Conservation (phyloP, 2,329 filamentous ascomycete species). For the Apiospora koreana region DNA sequence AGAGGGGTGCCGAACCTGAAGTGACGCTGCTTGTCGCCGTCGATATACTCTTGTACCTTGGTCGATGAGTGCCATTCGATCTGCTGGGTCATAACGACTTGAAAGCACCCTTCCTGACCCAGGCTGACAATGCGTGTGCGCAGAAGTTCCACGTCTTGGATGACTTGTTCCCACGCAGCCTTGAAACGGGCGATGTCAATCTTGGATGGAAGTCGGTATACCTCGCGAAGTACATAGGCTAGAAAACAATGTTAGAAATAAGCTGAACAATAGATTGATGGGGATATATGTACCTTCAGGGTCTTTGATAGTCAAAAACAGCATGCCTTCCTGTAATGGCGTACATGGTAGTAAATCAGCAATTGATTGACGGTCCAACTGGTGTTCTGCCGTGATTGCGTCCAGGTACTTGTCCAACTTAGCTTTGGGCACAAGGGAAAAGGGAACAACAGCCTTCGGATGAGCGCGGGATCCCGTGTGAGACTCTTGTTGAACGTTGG, state of each 20-base stretch:
- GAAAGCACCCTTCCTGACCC: conserved; percentile 16
- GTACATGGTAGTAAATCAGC: conserved; percentile 32
- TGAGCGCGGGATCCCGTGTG: too few species aligned
- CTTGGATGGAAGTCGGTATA: conserved; percentile 11
- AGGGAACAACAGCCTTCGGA: not conserved
- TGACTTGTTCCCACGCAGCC: not conserved
- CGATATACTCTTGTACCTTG: not conserved
- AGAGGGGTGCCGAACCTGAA: conserved; percentile 25
- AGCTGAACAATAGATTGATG: too few species aligned
- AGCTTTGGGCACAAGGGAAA: not conserved
- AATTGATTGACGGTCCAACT: not conserved
- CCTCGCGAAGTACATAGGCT: conserved; percentile 26
- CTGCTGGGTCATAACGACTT: conserved; percentile 15
- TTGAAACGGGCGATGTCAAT: conserved; percentile 10
- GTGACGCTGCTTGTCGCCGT: not conserved
- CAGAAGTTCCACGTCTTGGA: not conserved
- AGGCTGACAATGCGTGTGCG: conserved; percentile 8
- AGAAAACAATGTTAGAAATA: not conserved
- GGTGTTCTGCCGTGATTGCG: not conserved
- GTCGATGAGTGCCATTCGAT: not conserved
- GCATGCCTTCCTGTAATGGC: conserved; percentile 30
- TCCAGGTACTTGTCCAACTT: not conserved
- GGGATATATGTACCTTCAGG: conserved; percentile 17
- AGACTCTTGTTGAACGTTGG: not conserved
- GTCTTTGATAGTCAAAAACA: conserved; percentile 26